Percentiles rank a stretch among this genome's conserved stretches.
Conservation (phyloP, 2,329 filamentous ascomycete species). For the Mycosphaerelloides madeirae region DNA sequence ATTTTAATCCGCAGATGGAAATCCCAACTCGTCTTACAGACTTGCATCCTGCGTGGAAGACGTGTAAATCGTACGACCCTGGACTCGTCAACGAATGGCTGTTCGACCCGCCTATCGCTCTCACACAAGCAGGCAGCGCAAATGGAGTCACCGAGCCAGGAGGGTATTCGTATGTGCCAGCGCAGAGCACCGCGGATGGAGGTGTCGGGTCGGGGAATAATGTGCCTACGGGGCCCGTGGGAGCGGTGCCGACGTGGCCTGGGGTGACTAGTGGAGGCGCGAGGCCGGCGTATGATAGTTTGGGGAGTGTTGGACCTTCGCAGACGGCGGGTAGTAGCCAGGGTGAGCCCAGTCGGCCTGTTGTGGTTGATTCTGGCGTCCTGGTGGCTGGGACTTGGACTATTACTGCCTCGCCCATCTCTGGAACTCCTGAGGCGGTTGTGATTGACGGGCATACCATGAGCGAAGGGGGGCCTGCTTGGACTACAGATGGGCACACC, state of each 20-base stretch:
- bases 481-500: neutral
- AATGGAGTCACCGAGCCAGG: conserved; percentile 3
- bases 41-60: conserved; percentile 12
- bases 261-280: neutral
- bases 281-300: too few relatives aligned
- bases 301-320: neutral
- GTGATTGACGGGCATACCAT: conserved; percentile 4
- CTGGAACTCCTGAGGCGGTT: neutral
- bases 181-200: neutral
- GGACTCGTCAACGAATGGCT: conserved; percentile 17
- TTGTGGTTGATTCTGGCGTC: too few relatives aligned
- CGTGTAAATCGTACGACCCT: conserved; percentile 7
- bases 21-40: conserved; percentile 16
- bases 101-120: conserved; percentile 20
- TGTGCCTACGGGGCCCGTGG: too few relatives aligned
- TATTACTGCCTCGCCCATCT: neutral
- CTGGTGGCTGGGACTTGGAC: conserved; percentile 1
- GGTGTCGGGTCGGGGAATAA: neutral
- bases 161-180: conserved; percentile 1
- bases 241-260: too few relatives aligned
- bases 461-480: neutral
- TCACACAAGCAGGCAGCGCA: conserved; percentile 6
- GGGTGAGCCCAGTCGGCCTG: neutral
- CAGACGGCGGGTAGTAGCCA: neutral
- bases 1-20: conserved; percentile 21